These are phyloP conservation scores for Paspalum notatum DNA, from an alignment of 176 grass and related monocot species.

Conservation along the genomic window DNA sequence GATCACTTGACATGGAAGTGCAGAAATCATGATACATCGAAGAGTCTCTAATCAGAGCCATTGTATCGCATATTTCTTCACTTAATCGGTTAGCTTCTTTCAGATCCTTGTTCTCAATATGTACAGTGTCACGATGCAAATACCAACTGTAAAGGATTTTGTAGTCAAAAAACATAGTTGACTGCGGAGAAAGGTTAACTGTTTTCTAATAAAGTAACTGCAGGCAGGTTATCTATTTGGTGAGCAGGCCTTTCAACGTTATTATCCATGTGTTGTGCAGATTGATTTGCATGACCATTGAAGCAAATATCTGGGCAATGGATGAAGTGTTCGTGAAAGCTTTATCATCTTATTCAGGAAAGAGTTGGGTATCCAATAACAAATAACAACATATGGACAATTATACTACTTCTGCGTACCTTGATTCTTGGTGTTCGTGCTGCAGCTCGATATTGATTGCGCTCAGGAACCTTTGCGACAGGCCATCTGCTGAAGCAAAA, in stretches of 20 bases:
- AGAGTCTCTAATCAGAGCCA: not conserved
- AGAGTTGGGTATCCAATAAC: not conserved
- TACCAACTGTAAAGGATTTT: not conserved
- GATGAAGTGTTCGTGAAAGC: not conserved
- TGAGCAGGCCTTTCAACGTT: not conserved
- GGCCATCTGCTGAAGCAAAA: not conserved
- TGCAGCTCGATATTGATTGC: not conserved
- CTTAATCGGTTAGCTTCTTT: not conserved
- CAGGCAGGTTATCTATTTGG: not conserved
- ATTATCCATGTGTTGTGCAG: no score
- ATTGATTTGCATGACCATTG: not conserved
- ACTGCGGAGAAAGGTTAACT: not conserved
- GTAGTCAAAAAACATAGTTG: not conserved
- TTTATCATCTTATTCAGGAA: not conserved
- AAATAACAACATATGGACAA: not conserved
- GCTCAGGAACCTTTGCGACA: not conserved
- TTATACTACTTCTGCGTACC: not conserved
- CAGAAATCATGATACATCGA: not conserved
- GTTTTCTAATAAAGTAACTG: not conserved
- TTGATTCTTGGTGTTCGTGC: not conserved
- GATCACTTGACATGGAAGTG: not conserved
- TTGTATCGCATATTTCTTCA: not conserved
- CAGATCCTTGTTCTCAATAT: not conserved
- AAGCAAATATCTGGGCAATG: not conserved
- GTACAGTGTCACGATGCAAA: not conserved